phyloP scores from a whole-genome alignment of 257 asterid species.

The Solanum bulbocastanum region DNA sequence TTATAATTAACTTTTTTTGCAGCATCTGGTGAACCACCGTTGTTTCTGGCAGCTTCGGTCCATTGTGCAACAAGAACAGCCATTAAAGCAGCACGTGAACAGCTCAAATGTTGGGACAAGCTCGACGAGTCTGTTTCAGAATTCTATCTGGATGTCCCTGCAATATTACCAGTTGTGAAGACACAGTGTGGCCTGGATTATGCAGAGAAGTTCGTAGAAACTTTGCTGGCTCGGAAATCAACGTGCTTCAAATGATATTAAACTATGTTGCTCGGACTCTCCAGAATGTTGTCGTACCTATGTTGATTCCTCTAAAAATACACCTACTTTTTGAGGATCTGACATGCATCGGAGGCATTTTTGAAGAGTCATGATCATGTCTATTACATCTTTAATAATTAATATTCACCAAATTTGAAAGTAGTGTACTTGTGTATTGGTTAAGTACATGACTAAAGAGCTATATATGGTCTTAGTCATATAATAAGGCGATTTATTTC shows the following conservation, averaged over 20 bases:
- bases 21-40: slow-evolving; percentile 90
- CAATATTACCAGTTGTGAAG: slow-evolving; percentile 65
- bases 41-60: slow-evolving; percentile 65
- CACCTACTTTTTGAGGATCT: neutral
- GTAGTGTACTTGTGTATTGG: too few species aligned
- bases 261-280: neutral
- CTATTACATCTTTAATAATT: neutral
- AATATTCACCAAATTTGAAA: neutral
- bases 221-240: slow-evolving; percentile 7
- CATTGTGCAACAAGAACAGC: slow-evolving; percentile 79
- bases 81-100: slow-evolving; percentile 52
- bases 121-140: slow-evolving; percentile 24
- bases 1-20: neutral
- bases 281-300: neutral
- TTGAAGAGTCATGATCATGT: neutral
- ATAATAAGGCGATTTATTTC: neutral
- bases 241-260: neutral
- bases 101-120: slow-evolving; percentile 46
- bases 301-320: neutral
- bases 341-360: neutral
- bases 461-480: neutral
- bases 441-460: neutral
- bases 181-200: slow-evolving; percentile 46
- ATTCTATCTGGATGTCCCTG: slow-evolving; percentile 58
- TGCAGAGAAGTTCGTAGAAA: slow-evolving; percentile 38